Evolutionary conservation across 2,329 filamentous ascomycete species (phyloP).

Genomic region (Helotiales sp.): DNA sequence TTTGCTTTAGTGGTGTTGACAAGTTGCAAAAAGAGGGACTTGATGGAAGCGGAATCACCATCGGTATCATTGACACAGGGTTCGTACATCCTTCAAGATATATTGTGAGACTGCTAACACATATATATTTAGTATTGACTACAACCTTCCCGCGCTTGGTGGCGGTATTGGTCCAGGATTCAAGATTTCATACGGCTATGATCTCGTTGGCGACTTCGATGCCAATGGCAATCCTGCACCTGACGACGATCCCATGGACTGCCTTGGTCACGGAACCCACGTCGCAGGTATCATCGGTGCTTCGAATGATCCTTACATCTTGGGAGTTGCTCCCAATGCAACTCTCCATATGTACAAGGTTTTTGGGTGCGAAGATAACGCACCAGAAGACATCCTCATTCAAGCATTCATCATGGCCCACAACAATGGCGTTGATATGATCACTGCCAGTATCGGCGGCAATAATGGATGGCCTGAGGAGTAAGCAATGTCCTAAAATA

Average conservation of each 20-base stretch:
- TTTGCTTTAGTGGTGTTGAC: conserved; percentile 1
- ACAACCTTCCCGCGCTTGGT: conserved; percentile 7
- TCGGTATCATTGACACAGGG: conserved; percentile 10
- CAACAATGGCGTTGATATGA: conserved; percentile 21
- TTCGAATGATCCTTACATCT: conserved; percentile 15
- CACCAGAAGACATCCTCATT: conserved; percentile 14
- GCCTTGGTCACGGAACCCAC: conserved; percentile 9
- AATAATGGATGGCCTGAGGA: conserved; percentile 16
- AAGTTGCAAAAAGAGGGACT: conserved; percentile 9
- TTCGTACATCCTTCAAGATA: neutral
- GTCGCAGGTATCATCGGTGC: conserved; percentile 19
- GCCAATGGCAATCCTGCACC: conserved; percentile 1
- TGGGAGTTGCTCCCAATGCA: conserved; percentile 16
- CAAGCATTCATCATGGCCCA: conserved; percentile 22
- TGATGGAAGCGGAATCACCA: conserved; percentile 10
- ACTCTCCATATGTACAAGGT: conserved; percentile 20
- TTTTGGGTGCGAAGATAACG: conserved; percentile 13
- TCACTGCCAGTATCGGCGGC: conserved; percentile 18
- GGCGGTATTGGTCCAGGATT: conserved; percentile 9
- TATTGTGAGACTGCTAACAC: neutral
- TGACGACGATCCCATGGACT: conserved; percentile 10
- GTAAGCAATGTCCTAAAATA: neutral
- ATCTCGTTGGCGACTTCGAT: conserved; percentile 10
- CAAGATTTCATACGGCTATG: conserved; percentile 10
- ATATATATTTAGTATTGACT: conserved; percentile 1